Conservation (phyloP, 2,329 filamentous ascomycete species). For the Colletotrichum siamense region DNA sequence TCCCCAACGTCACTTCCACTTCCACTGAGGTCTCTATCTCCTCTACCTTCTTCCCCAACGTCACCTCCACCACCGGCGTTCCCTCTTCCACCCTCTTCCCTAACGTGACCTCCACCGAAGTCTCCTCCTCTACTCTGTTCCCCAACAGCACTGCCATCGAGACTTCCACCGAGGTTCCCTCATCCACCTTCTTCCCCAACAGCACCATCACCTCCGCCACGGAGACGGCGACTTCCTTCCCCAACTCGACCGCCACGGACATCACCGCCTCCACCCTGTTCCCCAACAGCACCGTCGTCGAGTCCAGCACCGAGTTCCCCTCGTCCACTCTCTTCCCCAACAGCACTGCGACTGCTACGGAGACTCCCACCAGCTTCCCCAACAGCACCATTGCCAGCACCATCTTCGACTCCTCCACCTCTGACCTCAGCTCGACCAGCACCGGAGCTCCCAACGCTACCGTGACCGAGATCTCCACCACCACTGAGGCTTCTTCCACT, state of each 20-base stretch:
- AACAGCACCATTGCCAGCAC: not conserved
- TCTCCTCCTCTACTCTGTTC: not conserved
- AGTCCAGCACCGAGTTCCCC: not conserved
- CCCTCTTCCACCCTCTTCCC: not conserved
- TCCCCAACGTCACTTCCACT: not conserved
- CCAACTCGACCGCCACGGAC: not conserved
- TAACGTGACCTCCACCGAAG: not conserved
- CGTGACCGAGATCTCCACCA: not conserved
- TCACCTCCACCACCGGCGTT: not conserved
- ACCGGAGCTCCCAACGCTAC: not conserved
- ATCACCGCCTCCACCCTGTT: not conserved
- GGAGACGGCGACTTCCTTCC: not conserved
- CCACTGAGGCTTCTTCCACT: not conserved
- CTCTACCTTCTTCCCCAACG: not conserved
- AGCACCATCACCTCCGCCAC: not conserved
- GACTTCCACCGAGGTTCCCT: not conserved
- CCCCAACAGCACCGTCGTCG: not conserved
- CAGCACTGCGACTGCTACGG: not conserved
- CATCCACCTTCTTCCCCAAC: slow-evolving; percentile 5
- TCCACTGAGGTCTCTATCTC: not conserved
- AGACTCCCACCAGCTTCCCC: not conserved
- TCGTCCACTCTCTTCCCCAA: not conserved
- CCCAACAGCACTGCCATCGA: not conserved
- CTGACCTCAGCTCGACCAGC: not conserved
- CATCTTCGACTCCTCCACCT: not conserved